Evolutionary conservation across 108 stramenopile species (phyloP).

Genomic region (Chaetoceros tenuissimus): DNA sequence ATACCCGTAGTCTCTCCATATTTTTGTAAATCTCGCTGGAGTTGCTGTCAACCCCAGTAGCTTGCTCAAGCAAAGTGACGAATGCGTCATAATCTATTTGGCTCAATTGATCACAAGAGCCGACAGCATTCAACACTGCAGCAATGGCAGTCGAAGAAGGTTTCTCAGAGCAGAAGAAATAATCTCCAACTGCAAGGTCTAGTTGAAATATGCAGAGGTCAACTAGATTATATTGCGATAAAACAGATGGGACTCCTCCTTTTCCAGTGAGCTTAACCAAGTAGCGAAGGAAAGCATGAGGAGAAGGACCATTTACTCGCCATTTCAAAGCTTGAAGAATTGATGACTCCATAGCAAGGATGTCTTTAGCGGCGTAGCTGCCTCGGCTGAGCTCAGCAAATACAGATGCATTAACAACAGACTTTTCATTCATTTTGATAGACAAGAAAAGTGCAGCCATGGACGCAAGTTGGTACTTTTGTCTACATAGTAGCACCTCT

Average conservation of each 20-base stretch:
- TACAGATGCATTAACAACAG: conserved; percentile 38
- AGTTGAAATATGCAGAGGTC: conserved; percentile 25
- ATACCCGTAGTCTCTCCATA: neutral
- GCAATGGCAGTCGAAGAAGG: conserved; percentile 25
- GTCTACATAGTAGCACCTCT: conserved; percentile 2
- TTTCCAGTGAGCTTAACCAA: conserved; percentile 14
- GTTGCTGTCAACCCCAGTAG: neutral
- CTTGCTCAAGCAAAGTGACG: neutral
- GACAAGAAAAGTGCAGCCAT: conserved; percentile 58
- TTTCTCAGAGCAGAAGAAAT: conserved; percentile 7
- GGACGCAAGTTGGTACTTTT: conserved; percentile 61
- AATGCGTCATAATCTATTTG: neutral
- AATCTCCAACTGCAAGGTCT: conserved; percentile 22
- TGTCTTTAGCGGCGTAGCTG: conserved; percentile 27
- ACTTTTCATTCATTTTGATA: conserved; percentile 55
- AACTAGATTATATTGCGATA: conserved; percentile 4
- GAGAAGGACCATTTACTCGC: conserved; percentile 24
- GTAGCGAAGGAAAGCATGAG: conserved; percentile 19
- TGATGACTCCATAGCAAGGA: conserved; percentile 39
- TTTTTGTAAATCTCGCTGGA: neutral
- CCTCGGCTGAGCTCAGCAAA: conserved; percentile 53
- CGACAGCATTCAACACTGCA: conserved; percentile 23
- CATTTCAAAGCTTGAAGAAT: conserved; percentile 32
- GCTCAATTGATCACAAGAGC: neutral
- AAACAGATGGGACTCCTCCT: conserved; percentile 2